Base-by-base conservation (phyloP, 192 early-diverging fungal species). In the Thamnidium elegans region DNA sequence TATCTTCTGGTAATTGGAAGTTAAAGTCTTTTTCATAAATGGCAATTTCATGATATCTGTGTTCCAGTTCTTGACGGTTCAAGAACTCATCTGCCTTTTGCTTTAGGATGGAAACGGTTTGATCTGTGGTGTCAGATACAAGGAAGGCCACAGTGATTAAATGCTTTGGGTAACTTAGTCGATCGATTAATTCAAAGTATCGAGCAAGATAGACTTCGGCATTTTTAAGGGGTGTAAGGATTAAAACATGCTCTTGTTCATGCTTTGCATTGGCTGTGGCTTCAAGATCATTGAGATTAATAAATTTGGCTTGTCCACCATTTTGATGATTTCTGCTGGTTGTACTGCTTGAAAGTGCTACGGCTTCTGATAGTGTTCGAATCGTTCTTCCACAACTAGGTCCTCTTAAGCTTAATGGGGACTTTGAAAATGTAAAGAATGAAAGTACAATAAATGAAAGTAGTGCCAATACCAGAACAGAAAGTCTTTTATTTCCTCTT, bases 161-260 rank as follows among this genome's bases (percentile, higher is more conserved):
- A 58, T 70, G 59, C 50, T 81, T 76, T 7, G 81, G 81, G 47
- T 86, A 86, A 19, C 68, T 66, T 14, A 86, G 31, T 26, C 68
- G 72, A 47, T 80, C 80, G 11, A 86, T 48, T 20, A 81, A 66
- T 1, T 81, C 78, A 74, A 86, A 84, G 69, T 86, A 86, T 13
- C 80, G 74, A 0, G 71, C 72, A 20, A 86, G 62, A 23, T 86
- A 79, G 14, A 73, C 62, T 50, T 75, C 74, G 31, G 79, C 80
- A 72, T 86, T 84, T 45, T 86, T 86, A 3, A 86, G 13, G 13
- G 84, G 84, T 13, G 84, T 86, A 32, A 86, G 58, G 9, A 86
- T 86, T 47, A 86, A 58, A 20, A 74, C 72, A 58, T 75, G 64
- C 15, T 74, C 65, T 36, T 58, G 39, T 9, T 67, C 65, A 7